Percentiles rank a stretch among this genome's conserved stretches.
These are phyloP conservation scores for Bothriochloa decipiens DNA, from an alignment of 176 grass and related monocot genomes.

Conservation along the genomic window DNA sequence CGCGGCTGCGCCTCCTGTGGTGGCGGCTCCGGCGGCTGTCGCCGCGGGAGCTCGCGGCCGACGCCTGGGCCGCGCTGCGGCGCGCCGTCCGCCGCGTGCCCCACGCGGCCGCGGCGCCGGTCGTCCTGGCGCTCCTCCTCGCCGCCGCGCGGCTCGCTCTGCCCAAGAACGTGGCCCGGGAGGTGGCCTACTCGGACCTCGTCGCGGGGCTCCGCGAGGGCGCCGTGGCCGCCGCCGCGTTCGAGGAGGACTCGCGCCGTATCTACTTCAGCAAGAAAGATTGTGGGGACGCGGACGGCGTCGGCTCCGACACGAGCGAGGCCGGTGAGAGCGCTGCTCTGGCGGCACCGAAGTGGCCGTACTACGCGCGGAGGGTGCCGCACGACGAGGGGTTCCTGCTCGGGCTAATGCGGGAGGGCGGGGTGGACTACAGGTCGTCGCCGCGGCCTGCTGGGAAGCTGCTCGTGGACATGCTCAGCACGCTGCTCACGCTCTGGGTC, in stretches of 20 bases:
- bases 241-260: conserved; percentile 86
- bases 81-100: conserved; percentile 45
- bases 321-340: neutral
- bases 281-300: conserved; percentile 9
- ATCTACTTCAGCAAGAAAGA: conserved; percentile 69
- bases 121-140: conserved; percentile 55
- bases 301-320: conserved; percentile 17
- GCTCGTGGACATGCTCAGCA: conserved; percentile 67
- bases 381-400: conserved; percentile 86
- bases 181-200: conserved; percentile 84
- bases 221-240: conserved; percentile 53
- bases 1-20: conserved; percentile 47
- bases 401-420: conserved; percentile 73
- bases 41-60: conserved; percentile 36
- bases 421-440: conserved; percentile 70
- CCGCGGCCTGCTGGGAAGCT: conserved; percentile 61
- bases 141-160: conserved; percentile 50
- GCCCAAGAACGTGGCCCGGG: conserved; percentile 56
- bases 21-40: conserved; percentile 52
- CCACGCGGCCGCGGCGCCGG: conserved; percentile 36
- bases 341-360: conserved; percentile 51
- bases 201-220: conserved; percentile 62
- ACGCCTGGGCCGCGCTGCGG: conserved; percentile 35
- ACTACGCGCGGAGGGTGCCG: conserved; percentile 76
- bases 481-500: conserved; percentile 78